Evolutionary conservation across 176 grass and related monocot genomes (phyloP), one percentile per base, ranked within the genome.

Genomic region (Ampelocalamus luodianensis): DNA sequence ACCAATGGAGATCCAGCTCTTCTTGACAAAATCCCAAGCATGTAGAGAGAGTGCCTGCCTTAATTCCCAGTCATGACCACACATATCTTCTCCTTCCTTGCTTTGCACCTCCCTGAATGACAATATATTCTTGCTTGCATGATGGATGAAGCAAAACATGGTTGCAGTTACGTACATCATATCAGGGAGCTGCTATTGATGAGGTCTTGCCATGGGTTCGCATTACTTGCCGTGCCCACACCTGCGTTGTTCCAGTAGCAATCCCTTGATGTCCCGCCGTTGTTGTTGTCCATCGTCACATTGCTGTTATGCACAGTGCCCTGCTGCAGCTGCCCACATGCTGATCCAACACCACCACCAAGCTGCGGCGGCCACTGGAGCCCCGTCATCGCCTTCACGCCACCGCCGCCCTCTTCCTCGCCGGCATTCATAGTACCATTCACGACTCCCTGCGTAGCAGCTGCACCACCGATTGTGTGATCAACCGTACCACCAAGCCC

Each of bases 201-300:
- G 86, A 88, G 86, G 34, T 67, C n/a, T 24, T 89, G 87, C 87
- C 87, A 89, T 32, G 66, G 46, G 11, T 77, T 79, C 6, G 11
- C 50, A 20, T n/a, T n/a, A n/a, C n/a, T n/a, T n/a, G n/a, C n/a
- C n/a, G n/a, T n/a, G n/a, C n/a, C n/a, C n/a, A n/a, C n/a, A n/a
- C n/a, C n/a, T n/a, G n/a, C n/a, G n/a, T 59, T 71, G 38, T 71
- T 71, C 63, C 72, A 77, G 32, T 43, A 85, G 15, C 0, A 82
- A 14, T 54, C 72, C 61, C 60, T 43, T 7, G 80, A 72, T 68
- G 78, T 53, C 0, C 46, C 45, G 65, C 26, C 1, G 29, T 29
- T 27, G 13, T 0, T 29, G 20, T n/a, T n/a, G n/a, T 39, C 40
- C 39, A 36, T 48, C 68, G 5, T 23, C 5, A 0, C 63, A 23